Conservation (phyloP, 176 grass and related monocot genomes). For the Carex scoparia region DNA sequence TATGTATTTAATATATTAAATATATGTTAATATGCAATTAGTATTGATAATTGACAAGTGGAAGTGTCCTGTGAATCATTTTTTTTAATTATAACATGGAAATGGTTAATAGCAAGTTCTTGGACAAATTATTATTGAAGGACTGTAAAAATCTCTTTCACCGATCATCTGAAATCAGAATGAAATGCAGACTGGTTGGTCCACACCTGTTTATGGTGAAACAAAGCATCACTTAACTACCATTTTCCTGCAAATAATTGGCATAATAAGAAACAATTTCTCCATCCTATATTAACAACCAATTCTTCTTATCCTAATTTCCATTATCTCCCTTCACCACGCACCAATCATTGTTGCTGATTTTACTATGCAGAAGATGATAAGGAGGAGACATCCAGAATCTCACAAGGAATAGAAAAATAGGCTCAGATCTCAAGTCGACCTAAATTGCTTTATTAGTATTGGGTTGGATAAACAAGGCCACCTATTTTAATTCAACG, state of each 20-base stretch:
- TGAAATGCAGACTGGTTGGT: neutral
- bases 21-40: neutral
- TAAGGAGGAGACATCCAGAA: neutral
- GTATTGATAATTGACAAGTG: neutral
- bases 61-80: neutral
- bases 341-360: neutral
- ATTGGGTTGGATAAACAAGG: neutral
- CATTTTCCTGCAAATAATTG: neutral
- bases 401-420: neutral
- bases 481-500: slow-evolving; percentile 13
- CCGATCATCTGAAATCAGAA: neutral
- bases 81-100: neutral
- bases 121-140: neutral
- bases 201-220: neutral
- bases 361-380: neutral
- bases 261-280: neutral
- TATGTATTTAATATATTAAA: neutral
- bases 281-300: neutral
- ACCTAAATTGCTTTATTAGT: neutral
- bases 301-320: neutral
- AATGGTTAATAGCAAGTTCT: neutral
- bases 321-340: neutral
- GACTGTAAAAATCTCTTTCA: too few species aligned
- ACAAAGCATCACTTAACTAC: neutral
- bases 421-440: neutral